phyloP scores from a whole-genome alignment of 495 filamentous ascomycete genomes.

The Lepidopterella palustris region DNA sequence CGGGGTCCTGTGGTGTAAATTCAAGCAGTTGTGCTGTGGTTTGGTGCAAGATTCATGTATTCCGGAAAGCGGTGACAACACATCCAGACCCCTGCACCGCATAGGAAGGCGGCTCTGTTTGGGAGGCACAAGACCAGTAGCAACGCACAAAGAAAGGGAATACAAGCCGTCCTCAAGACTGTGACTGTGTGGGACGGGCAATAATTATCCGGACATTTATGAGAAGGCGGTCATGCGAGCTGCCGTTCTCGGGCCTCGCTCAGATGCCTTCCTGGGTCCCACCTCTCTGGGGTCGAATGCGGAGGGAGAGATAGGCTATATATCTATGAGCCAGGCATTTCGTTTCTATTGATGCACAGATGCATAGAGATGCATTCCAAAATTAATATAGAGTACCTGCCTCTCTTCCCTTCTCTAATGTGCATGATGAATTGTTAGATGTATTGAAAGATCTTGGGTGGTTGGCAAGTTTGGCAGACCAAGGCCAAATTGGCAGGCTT shows the following conservation, averaged over 20 bases:
- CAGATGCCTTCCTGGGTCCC: no score
- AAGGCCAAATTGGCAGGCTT: neutral
- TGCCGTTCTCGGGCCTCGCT: neutral
- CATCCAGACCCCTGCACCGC: neutral
- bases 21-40: neutral
- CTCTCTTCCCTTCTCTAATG: no score
- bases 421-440: no score
- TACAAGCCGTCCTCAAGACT: neutral
- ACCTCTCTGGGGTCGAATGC: no score
- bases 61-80: constrained; percentile 4
- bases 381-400: no score
- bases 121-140: neutral
- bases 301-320: no score
- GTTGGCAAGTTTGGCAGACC: neutral
- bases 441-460: no score
- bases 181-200: neutral
- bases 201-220: neutral
- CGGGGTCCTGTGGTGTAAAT: neutral
- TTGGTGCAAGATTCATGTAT: neutral
- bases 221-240: neutral
- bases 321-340: no score
- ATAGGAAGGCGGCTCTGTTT: neutral
- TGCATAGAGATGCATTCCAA: no score
- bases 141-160: neutral
- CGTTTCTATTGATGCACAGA: no score